Evolutionary conservation across 2,329 filamentous ascomycete species (phyloP).

Genomic region (Tolypocladium capitatum): DNA sequence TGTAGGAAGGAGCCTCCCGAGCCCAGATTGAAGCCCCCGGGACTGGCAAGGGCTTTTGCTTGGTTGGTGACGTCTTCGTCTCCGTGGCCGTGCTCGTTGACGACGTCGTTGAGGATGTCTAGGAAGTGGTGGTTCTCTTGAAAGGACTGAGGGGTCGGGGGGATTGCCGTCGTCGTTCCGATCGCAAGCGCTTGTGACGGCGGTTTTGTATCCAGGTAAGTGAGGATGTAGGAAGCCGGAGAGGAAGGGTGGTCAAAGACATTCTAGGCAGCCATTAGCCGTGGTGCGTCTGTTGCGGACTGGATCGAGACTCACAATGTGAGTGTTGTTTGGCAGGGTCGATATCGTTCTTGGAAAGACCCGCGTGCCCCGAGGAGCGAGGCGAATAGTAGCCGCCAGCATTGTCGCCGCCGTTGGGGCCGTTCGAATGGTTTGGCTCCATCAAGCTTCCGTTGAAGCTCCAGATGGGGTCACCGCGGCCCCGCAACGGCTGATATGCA

Average conservation of each 20-base stretch:
- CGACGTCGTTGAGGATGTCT: slow-evolving; percentile 43
- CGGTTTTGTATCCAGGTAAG: slow-evolving; percentile 44
- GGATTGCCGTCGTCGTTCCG: slow-evolving; percentile 43
- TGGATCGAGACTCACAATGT: slow-evolving; percentile 33
- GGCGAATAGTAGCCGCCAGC: slow-evolving; percentile 13
- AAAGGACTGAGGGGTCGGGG: slow-evolving; percentile 48
- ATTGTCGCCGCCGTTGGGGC: slow-evolving; percentile 7
- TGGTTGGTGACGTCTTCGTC: slow-evolving; percentile 43
- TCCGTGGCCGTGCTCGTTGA: slow-evolving; percentile 39
- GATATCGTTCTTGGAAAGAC: slow-evolving; percentile 23
- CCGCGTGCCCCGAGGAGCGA: slow-evolving; percentile 7
- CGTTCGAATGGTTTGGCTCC: neutral
- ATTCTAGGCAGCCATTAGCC: slow-evolving; percentile 31
- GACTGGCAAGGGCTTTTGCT: slow-evolving; percentile 45
- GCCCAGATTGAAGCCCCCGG: slow-evolving; percentile 39
- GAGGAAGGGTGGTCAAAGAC: slow-evolving; percentile 36
- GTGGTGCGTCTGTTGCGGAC: neutral
- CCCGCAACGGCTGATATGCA: slow-evolving; percentile 11
- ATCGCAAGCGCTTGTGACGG: slow-evolving; percentile 42
- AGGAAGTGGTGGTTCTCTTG: slow-evolving; percentile 45
- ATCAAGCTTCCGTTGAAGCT: neutral
- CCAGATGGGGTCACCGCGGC: slow-evolving; percentile 20
- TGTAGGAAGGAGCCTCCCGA: slow-evolving; percentile 36
- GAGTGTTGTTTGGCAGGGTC: slow-evolving; percentile 35
- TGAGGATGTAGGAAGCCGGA: slow-evolving; percentile 38